These are phyloP conservation scores for Nicotiana otophora DNA, from an alignment of 257 asterid genomes.

Conservation along the genomic window DNA sequence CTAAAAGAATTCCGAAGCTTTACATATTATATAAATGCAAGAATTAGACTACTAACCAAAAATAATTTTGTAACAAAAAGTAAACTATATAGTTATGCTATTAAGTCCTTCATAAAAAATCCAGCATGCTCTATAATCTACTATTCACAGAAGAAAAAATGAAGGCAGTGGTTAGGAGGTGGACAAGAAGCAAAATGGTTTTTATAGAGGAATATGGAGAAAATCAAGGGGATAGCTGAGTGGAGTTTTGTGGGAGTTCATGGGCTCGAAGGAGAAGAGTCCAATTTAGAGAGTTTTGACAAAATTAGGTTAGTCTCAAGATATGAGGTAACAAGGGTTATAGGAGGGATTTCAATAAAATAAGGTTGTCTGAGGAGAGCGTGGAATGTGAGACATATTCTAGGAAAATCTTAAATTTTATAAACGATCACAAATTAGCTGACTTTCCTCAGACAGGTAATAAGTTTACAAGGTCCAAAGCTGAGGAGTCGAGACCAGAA, in stretches of 20 bases:
- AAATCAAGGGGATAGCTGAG: background rate
- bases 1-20: background rate
- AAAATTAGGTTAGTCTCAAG: background rate
- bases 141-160: background rate
- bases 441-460: background rate
- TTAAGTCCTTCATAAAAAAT: background rate
- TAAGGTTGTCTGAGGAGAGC: background rate
- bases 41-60: background rate
- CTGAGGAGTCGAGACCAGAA: background rate
- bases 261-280: background rate
- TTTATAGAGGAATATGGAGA: background rate
- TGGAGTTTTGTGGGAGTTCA: background rate
- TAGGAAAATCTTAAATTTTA: background rate
- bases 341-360: background rate
- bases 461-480: background rate
- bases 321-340: background rate
- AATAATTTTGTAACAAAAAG: background rate
- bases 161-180: background rate
- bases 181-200: background rate
- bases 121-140: background rate
- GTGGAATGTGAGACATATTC: background rate
- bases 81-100: background rate
- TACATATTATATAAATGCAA: background rate
- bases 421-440: background rate
- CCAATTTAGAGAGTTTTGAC: background rate